Base-by-base conservation (phyloP, 129 eudicot species). In the Logfia minima region DNA sequence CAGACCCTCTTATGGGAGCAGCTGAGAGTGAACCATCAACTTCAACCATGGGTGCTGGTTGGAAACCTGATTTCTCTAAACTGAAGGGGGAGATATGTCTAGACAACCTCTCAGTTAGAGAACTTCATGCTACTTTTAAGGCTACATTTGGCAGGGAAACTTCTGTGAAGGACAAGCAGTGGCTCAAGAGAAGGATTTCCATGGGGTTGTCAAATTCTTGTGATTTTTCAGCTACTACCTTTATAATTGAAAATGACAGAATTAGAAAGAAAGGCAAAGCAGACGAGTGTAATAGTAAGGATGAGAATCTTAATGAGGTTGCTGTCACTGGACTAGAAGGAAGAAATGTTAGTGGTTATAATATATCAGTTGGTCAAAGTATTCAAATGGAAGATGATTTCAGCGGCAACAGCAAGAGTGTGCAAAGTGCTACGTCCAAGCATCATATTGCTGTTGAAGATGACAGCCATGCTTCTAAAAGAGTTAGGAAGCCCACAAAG, bases 71-170 rank as follows among this genome's bases (percentile, higher is more conserved):
- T 84, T 95, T 95, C 83, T 89, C 96, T 56, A 81, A 77, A 86
- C 80, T 95, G 74, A 82, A 86, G 52, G 97, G 97, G 75, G 86
- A 91, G 83, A 88, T 95, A 68, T 74, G 87, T 78, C 77, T 95
- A 66, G 96, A 95, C 75, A 85, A 84, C 41, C 92, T 95, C 41
- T 79, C 96, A 59, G 97, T 95, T 48, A 87, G 81, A 82, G 99
- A 91, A 80, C 96, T 95, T 82, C 99, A 92, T 68, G 99, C 93
- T 75, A 95, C 96, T 75, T 95, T 91, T 65, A 87, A 67, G 82
- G 99, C 99, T 37, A 85, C 97, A 41, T 95, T 95, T 84, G 99
- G 99, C 21, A 87, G 99, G 76, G 92, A 89, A 79, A 95, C 99
- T 76, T 86, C 97, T 71, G 96, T 88, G 62, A 95, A 95, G 81